Evolutionary conservation across 805 yeast species (phyloP).

Genomic region (Saturnispora mendoncae): DNA sequence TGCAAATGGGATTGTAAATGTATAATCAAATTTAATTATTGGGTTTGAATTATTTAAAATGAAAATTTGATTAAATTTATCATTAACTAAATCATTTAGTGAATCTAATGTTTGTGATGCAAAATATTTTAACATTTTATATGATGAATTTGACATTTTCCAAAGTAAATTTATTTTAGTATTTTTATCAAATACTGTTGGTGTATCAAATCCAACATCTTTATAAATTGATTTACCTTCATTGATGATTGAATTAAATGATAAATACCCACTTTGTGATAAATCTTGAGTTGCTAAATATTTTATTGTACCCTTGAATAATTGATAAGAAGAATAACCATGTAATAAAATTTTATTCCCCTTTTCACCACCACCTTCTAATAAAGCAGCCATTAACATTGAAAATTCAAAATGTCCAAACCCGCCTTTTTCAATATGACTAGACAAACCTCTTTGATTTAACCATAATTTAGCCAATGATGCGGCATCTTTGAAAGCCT

Average conservation of each 20-base stretch:
- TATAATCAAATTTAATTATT: slow-evolving; percentile 57
- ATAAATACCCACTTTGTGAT: slow-evolving; percentile 50
- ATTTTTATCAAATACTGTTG: slow-evolving; percentile 67
- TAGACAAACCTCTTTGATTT: slow-evolving; percentile 71
- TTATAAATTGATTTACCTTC: slow-evolving; percentile 37
- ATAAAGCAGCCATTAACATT: slow-evolving; percentile 65
- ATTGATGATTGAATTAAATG: slow-evolving; percentile 51
- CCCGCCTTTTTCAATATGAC: slow-evolving; percentile 57
- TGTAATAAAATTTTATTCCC: slow-evolving; percentile 71
- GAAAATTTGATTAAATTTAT: slow-evolving; percentile 73
- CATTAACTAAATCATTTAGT: slow-evolving; percentile 71
- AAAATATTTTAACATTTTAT: slow-evolving; percentile 48
- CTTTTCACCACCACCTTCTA: slow-evolving; percentile 72
- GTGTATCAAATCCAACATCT: slow-evolving; percentile 54
- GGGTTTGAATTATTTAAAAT: slow-evolving; percentile 48
- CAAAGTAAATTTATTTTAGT: slow-evolving; percentile 73
- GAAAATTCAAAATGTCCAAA: slow-evolving; percentile 92
- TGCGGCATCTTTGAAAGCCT: slow-evolving; percentile 80
- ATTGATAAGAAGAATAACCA: slow-evolving; percentile 89
- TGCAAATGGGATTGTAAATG: slow-evolving; percentile 43
- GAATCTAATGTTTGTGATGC: slow-evolving; percentile 61
- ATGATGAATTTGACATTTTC: slow-evolving; percentile 68
- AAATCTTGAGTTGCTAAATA: slow-evolving; percentile 78
- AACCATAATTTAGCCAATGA: slow-evolving; percentile 86
- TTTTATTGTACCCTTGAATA: slow-evolving; percentile 80